Evolutionary conservation across 768 basidiomycete species (phyloP).

Genomic region (Infundibulicybe gibba): DNA sequence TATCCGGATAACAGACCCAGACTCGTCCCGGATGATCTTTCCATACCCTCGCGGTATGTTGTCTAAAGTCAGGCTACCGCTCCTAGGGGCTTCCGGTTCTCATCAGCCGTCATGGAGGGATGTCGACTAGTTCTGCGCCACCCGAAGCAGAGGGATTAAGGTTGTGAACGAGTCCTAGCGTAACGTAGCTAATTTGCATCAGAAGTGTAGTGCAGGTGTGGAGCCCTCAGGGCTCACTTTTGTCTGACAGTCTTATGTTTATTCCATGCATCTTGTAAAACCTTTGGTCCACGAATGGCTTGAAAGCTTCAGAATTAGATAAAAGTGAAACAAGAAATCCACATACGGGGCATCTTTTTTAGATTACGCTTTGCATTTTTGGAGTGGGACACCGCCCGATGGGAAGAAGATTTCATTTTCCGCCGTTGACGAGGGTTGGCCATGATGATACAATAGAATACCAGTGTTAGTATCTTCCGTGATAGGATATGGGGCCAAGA

Average conservation of each 20-base stretch:
- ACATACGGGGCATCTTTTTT: conserved; percentile 74
- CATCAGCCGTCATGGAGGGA: conserved; percentile 6
- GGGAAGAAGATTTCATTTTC: conserved; percentile 76
- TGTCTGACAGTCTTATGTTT: conserved; percentile 82
- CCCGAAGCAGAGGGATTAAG: conserved; percentile 69
- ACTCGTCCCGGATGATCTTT: conserved; percentile 75
- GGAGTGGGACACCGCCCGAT: conserved; percentile 72
- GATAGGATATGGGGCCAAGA: too few species aligned
- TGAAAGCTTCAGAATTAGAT: conserved; percentile 6
- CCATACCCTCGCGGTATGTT: conserved; percentile 66
- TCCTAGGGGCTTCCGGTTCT: conserved; percentile 12
- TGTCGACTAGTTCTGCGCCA: conserved; percentile 51
- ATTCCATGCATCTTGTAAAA: conserved; percentile 86
- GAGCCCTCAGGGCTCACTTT: conserved; percentile 57
- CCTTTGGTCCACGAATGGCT: conserved; percentile 81
- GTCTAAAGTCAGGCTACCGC: conserved; percentile 7
- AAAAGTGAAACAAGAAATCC: conserved; percentile 1
- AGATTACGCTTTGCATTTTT: conserved; percentile 69
- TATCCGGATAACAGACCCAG: conserved; percentile 71
- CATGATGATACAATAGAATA: conserved; percentile 41
- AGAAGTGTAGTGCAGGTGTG: neutral
- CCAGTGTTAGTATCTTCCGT: too few species aligned
- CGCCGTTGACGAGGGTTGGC: conserved; percentile 92
- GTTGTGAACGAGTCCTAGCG: conserved; percentile 68
- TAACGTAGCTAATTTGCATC: conserved; percentile 55